These are phyloP conservation scores for Corynascus novoguineensis DNA, from an alignment of 495 filamentous ascomycete genomes.

Conservation along the genomic window DNA sequence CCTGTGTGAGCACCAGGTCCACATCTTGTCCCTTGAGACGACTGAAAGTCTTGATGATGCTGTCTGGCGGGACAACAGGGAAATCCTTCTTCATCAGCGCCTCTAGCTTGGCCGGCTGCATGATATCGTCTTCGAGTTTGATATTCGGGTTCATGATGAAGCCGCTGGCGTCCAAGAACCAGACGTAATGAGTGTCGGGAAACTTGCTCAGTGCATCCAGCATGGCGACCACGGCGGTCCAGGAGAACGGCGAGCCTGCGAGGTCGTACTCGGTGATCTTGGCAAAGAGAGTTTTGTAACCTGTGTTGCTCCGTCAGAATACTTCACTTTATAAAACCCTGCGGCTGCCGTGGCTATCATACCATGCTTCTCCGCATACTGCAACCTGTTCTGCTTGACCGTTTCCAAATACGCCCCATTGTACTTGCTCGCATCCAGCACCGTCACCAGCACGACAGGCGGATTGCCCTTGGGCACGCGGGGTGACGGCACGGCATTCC, in stretches of 20 bases:
- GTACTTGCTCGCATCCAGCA: constrained; percentile 61
- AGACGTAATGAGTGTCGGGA: constrained; percentile 72
- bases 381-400: constrained; percentile 73
- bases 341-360: constrained; percentile 15
- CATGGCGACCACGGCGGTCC: constrained; percentile 78
- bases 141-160: constrained; percentile 80
- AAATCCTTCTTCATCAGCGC: constrained; percentile 76
- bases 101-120: constrained; percentile 61
- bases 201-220: constrained; percentile 80
- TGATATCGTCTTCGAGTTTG: constrained; percentile 64
- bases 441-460: constrained; percentile 79
- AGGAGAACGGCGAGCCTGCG: constrained; percentile 57
- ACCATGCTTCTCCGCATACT: constrained; percentile 90
- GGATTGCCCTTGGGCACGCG: constrained; percentile 57
- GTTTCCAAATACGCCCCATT: constrained; percentile 59
- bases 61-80: constrained; percentile 88
- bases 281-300: constrained; percentile 82
- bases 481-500: constrained; percentile 18
- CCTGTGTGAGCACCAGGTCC: constrained; percentile 80
- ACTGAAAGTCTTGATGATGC: constrained; percentile 90
- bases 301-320: constrained; percentile 38
- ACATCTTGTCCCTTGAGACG: constrained; percentile 71
- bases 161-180: constrained; percentile 74
- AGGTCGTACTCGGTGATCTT: constrained; percentile 72
- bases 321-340: neutral